These are phyloP conservation scores for Globisporangium recalcitrans DNA, from an alignment of 352 stramenopile species.

Conservation along the genomic window DNA sequence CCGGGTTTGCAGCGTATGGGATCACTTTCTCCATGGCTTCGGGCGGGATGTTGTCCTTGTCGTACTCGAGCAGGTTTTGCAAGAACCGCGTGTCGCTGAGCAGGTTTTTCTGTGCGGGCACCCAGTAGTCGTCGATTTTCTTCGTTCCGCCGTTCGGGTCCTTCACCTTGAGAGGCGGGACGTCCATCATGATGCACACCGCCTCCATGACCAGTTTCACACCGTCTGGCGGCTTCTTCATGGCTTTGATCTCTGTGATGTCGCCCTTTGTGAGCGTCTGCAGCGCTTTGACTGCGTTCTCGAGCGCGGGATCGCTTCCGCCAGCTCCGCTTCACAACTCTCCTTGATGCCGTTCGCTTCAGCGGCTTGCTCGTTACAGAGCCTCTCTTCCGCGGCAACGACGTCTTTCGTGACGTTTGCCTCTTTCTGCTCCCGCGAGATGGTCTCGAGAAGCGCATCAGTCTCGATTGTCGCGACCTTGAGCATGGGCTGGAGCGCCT, in stretches of 20 bases:
- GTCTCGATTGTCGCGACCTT: slow-evolving; percentile 90
- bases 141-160: slow-evolving; percentile 89
- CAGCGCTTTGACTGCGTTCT: slow-evolving; percentile 88
- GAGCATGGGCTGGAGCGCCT: slow-evolving; percentile 90
- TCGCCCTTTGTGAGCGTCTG: slow-evolving; percentile 92
- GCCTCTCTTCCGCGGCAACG: slow-evolving; percentile 78
- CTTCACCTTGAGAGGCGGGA: slow-evolving; percentile 89
- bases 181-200: slow-evolving; percentile 94
- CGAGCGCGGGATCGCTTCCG: slow-evolving; percentile 89
- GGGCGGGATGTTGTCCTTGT: slow-evolving; percentile 92
- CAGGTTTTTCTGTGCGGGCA: slow-evolving; percentile 89
- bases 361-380: slow-evolving; percentile 82
- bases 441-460: slow-evolving; percentile 87
- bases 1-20: slow-evolving; percentile 75
- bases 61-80: slow-evolving; percentile 91
- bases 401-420: slow-evolving; percentile 84
- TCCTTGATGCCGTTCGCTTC: slow-evolving; percentile 88
- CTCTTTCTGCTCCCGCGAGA: slow-evolving; percentile 85
- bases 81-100: slow-evolving; percentile 92
- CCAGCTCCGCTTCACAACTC: slow-evolving; percentile 89
- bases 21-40: slow-evolving; percentile 91
- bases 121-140: slow-evolving; percentile 95
- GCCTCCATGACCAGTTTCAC: slow-evolving; percentile 95
- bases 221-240: slow-evolving; percentile 93
- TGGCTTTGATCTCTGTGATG: slow-evolving; percentile 95